A percentile compares a stretch with the other conserved stretches of the same genome.
These are phyloP conservation scores for Xylaria grammica DNA, from an alignment of 495 filamentous ascomycete species.

Conservation along the genomic window DNA sequence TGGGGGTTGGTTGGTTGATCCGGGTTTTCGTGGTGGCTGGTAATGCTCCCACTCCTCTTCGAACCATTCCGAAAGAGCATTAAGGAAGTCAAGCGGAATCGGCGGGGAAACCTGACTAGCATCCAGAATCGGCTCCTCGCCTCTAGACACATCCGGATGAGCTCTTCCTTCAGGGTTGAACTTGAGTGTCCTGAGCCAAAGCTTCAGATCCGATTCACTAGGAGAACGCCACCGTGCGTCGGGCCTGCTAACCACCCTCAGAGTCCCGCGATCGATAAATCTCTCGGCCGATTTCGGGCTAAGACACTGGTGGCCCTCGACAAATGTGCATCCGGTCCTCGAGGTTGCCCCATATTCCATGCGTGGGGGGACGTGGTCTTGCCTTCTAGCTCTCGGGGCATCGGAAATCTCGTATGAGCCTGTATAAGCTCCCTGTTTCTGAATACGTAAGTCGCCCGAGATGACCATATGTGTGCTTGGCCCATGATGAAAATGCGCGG, in stretches of 20 bases:
- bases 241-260: background rate
- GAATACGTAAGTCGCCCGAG: background rate
- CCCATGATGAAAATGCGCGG: constrained; percentile 7
- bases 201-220: background rate
- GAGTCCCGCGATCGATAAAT: constrained; percentile 8
- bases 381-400: background rate
- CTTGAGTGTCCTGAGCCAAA: constrained; percentile 1
- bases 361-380: background rate
- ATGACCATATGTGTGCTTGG: constrained; percentile 1
- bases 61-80: constrained; percentile 12
- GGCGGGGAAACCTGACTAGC: background rate
- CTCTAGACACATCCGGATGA: background rate
- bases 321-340: background rate
- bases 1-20: no score
- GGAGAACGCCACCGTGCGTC: background rate
- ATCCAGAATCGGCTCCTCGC: constrained; percentile 16
- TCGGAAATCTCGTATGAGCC: constrained; percentile 2
- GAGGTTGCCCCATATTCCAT: constrained; percentile 7
- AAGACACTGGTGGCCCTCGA: constrained; percentile 4
- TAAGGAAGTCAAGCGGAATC: background rate
- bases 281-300: constrained; percentile 13
- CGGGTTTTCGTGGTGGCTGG: no score
- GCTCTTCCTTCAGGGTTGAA: constrained; percentile 17
- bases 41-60: constrained; percentile 22
- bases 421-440: background rate